Conservation (phyloP, 2,329 filamentous ascomycete species). For the Phyllosticta citriasiana region DNA sequence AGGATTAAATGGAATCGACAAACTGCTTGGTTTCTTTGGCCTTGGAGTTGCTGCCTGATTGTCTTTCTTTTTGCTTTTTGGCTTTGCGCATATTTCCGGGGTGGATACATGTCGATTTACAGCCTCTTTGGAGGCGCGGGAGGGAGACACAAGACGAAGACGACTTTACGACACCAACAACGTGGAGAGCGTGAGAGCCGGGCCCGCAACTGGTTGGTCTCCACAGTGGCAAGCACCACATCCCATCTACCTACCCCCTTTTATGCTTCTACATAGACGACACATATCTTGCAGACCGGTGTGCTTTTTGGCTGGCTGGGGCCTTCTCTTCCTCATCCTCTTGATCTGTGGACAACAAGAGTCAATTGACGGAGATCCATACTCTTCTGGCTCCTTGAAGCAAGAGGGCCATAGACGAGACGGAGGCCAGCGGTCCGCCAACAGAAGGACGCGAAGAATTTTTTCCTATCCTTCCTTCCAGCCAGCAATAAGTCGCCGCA, state of each 20-base stretch:
- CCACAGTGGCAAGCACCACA: background rate
- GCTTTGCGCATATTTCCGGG: background rate
- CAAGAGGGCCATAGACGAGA: too few species aligned
- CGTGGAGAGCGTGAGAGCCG: background rate
- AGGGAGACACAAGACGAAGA: background rate
- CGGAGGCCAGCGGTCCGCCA: too few species aligned
- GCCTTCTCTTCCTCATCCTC: background rate
- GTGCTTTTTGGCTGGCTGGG: background rate
- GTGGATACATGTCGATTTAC: background rate
- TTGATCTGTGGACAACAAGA: background rate
- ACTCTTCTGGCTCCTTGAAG: too few species aligned
- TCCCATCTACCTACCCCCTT: background rate
- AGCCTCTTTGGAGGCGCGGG: background rate
- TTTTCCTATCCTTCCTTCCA: too few species aligned
- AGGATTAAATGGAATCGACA: slow-evolving; percentile 16
- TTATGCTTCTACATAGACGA: background rate
- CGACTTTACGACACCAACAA: background rate
- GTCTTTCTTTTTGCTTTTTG: background rate
- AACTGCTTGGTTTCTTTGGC: background rate
- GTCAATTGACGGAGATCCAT: too few species aligned
- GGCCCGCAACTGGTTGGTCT: background rate
- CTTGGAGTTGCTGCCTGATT: background rate
- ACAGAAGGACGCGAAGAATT: too few species aligned
- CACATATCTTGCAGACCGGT: background rate
- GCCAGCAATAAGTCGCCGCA: too few species aligned